phyloP scores from a whole-genome alignment of 306 rosid genomes.

The Oxytropis ochrocephala region DNA sequence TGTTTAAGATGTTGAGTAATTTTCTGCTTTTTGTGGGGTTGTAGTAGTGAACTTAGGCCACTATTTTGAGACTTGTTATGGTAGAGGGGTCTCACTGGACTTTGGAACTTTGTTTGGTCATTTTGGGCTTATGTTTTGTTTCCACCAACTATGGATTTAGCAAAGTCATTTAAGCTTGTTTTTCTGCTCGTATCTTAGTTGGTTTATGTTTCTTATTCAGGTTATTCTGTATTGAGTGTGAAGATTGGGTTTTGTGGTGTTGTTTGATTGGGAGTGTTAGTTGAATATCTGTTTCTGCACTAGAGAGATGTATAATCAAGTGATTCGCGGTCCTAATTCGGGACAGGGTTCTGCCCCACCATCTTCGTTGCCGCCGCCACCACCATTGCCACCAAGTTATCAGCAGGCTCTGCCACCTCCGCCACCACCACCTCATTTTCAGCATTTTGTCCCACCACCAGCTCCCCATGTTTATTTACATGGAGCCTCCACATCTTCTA shows the following conservation, averaged over 20 bases:
- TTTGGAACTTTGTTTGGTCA: too few species aligned
- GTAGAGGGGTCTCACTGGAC: too few species aligned
- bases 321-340: constrained; percentile 39
- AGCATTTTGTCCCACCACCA: constrained; percentile 34
- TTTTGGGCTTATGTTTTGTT: too few species aligned
- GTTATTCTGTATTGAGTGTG: constrained; percentile 15
- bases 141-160: too few species aligned
- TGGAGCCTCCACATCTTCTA: constrained; percentile 35
- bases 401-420: constrained; percentile 33
- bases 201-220: constrained; percentile 16
- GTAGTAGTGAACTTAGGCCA: too few species aligned
- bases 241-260: constrained; percentile 14
- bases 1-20: too few species aligned
- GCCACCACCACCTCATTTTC: constrained; percentile 20
- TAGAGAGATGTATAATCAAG: constrained; percentile 59
- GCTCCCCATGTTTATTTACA: constrained; percentile 35
- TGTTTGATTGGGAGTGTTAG: not conserved
- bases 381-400: constrained; percentile 30
- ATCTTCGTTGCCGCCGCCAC: not conserved
- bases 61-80: too few species aligned
- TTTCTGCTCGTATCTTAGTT: not conserved
- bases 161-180: not conserved
- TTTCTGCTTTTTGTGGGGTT: too few species aligned
- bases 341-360: constrained; percentile 45
- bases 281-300: not conserved